Evolutionary conservation across 768 basidiomycete species (phyloP).

Genomic region (Dendrothele bispora): DNA sequence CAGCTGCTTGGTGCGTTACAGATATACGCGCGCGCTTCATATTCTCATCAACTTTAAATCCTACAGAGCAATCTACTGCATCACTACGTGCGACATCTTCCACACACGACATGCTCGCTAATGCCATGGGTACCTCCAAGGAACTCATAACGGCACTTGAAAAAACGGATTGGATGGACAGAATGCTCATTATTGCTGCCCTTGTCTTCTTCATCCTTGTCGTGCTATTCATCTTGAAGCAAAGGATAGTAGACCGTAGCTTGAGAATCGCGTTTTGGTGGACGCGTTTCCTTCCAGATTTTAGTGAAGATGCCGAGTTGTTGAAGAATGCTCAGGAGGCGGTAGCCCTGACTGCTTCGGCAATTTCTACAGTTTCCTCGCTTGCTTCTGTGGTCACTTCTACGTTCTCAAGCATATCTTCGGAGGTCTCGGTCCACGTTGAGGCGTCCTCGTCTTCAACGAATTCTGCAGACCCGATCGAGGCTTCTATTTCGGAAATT

Average conservation of each 20-base stretch:
- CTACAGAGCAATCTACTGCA: slow-evolving; percentile 72
- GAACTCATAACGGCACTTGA: slow-evolving; percentile 86
- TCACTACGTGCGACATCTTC: slow-evolving; percentile 73
- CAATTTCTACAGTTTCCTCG: no score
- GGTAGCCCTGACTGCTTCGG: no score
- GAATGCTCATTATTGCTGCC: slow-evolving; percentile 77
- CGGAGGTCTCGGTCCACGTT: no score
- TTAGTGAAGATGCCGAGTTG: no score
- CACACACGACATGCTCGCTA: slow-evolving; percentile 73
- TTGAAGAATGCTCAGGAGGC: no score
- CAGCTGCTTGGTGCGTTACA: slow-evolving; percentile 85
- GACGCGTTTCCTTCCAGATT: slow-evolving; percentile 79
- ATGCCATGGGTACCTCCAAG: slow-evolving; percentile 76
- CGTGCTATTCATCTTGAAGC: slow-evolving; percentile 84
- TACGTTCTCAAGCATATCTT: no score
- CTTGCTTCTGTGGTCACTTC: no score
- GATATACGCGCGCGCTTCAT: background rate
- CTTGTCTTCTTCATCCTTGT: slow-evolving; percentile 84
- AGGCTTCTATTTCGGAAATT: no score
- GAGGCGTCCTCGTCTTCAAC: no score
- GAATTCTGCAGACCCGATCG: no score
- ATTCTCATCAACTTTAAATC: background rate
- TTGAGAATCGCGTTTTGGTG: slow-evolving; percentile 85
- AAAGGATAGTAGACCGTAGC: slow-evolving; percentile 79
- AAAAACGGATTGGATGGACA: slow-evolving; percentile 90